Evolutionary conservation across 176 grass and related monocot genomes (phyloP).

Genomic region (Rhynchospora tenuis): DNA sequence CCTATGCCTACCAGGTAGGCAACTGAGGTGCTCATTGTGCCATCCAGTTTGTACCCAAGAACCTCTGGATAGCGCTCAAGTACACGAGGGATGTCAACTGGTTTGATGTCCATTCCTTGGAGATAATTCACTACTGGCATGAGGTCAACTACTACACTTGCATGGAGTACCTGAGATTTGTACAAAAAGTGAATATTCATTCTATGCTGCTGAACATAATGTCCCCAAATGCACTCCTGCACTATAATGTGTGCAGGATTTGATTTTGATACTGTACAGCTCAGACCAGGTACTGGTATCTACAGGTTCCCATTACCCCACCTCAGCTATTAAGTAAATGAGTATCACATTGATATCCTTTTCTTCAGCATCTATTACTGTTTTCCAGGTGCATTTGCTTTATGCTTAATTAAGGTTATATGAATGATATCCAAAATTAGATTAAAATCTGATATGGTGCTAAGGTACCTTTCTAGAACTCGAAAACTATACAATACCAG

Average conservation of each 20-base stretch:
- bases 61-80: constrained; percentile 46
- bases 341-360: not conserved
- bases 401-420: not conserved
- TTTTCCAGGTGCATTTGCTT: not conserved
- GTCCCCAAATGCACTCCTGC: too few relatives aligned
- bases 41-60: constrained; percentile 51
- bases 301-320: not conserved
- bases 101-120: constrained; percentile 42
- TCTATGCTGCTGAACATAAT: not conserved
- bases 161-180: constrained; percentile 38
- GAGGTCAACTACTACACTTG: constrained; percentile 38
- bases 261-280: not conserved
- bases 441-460: not conserved
- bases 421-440: not conserved
- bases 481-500: not conserved
- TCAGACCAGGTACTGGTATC: not conserved
- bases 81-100: constrained; percentile 28
- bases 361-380: not conserved
- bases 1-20: constrained; percentile 44
- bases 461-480: not conserved
- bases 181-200: not conserved
- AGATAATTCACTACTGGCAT: constrained; percentile 35
- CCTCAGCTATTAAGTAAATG: not conserved
- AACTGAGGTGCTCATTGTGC: constrained; percentile 52
- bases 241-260: not conserved